A percentile compares a stretch with the other conserved stretches of the same genome.
Conservation (phyloP, 495 filamentous ascomycete species). For the Lophium mytilinum region DNA sequence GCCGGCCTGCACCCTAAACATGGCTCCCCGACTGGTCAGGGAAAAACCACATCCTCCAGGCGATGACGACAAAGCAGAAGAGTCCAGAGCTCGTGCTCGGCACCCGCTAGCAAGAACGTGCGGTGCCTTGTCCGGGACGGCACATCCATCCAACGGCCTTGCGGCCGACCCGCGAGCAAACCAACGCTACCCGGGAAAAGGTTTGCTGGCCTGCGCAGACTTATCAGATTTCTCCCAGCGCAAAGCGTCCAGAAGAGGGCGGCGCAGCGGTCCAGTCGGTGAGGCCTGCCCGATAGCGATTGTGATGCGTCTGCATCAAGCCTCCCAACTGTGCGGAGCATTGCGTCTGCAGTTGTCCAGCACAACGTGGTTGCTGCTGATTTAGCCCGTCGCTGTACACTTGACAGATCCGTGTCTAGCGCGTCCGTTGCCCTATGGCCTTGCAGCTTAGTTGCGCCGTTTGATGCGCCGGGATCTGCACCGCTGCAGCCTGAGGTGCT, state of each 20-base stretch:
- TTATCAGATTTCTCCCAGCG: neutral
- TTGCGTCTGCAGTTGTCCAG: constrained; percentile 3
- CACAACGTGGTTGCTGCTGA: constrained; percentile 17
- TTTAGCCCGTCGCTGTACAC: constrained; percentile 6
- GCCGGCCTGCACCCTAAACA: neutral
- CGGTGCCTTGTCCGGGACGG: constrained; percentile 1
- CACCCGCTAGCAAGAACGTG: neutral
- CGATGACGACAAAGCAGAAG: neutral
- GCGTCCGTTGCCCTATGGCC: neutral
- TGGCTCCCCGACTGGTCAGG: neutral
- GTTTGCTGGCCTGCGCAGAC: constrained; percentile 1
- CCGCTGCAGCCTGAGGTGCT: neutral
- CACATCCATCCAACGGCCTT: neutral
- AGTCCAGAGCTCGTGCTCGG: neutral
- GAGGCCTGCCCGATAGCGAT: constrained; percentile 7
- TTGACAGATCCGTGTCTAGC: neutral
- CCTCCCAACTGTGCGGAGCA: neutral
- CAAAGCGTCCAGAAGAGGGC: neutral
- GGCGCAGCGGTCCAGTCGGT: neutral
- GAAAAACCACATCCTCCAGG: neutral
- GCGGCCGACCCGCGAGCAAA: neutral
- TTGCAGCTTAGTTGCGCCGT: neutral
- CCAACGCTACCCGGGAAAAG: neutral
- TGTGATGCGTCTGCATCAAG: neutral
- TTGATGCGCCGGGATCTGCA: neutral